Conservation (phyloP, 768 basidiomycete genomes). For the Lactarius deliciosus region DNA sequence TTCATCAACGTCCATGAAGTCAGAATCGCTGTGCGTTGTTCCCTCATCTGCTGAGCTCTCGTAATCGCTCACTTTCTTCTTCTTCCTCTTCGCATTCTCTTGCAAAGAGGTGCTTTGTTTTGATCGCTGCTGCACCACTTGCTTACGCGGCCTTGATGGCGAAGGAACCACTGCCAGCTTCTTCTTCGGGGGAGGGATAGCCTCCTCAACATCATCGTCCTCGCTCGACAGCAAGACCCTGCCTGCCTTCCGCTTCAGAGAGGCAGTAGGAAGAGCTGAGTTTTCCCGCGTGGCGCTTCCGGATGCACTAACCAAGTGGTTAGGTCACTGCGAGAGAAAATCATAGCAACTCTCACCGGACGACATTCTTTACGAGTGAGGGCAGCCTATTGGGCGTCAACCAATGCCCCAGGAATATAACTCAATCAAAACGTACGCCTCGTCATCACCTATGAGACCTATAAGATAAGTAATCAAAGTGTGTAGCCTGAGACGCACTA, state of each 20-base stretch:
- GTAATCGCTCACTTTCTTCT: constrained; percentile 38
- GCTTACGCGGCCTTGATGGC: not conserved
- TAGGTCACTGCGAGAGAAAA: not conserved
- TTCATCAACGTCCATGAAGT: constrained; percentile 29
- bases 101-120: constrained; percentile 22
- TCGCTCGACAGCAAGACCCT: constrained; percentile 21
- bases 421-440: constrained; percentile 18
- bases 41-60: constrained; percentile 35
- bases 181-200: constrained; percentile 24
- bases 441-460: constrained; percentile 20
- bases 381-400: constrained; percentile 8
- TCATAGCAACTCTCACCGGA: not conserved
- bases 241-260: constrained; percentile 29
- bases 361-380: not conserved
- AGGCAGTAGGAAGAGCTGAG: constrained; percentile 6
- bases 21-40: constrained; percentile 28
- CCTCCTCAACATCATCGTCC: constrained; percentile 27
- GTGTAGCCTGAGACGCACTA: constrained; percentile 10
- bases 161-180: constrained; percentile 12
- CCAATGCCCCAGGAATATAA: not conserved
- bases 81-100: constrained; percentile 36
- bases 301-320: constrained; percentile 6
- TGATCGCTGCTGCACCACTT: constrained; percentile 22
- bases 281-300: constrained; percentile 10
- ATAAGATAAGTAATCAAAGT: not conserved